Conservation (phyloP, 306 rosid species). For the Cyamopsis tetragonoloba region DNA sequence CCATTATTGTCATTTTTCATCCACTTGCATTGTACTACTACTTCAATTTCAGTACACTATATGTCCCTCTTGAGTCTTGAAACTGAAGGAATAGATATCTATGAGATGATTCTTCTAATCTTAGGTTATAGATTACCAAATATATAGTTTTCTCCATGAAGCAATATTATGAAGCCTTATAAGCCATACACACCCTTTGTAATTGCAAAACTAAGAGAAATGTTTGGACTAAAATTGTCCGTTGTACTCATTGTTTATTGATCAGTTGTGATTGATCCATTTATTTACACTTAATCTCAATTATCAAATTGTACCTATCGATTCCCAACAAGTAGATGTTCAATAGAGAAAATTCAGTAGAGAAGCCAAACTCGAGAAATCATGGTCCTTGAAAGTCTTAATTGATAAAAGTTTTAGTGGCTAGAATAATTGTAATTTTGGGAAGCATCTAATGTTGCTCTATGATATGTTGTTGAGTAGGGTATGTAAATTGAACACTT, state of each 20-base stretch:
- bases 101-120: neutral
- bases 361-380: too few species aligned
- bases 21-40: slow-evolving; percentile 33
- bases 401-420: slow-evolving; percentile 21
- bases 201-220: neutral
- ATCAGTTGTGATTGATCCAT: too few species aligned
- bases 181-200: neutral
- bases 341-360: too few species aligned
- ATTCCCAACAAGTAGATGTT: too few species aligned
- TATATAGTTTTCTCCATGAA: slow-evolving; percentile 14
- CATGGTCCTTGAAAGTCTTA: neutral
- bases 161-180: neutral
- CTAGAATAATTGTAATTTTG: slow-evolving; percentile 24
- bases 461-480: slow-evolving; percentile 1
- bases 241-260: too few species aligned
- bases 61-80: neutral
- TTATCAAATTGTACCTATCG: too few species aligned
- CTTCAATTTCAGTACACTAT: slow-evolving; percentile 3
- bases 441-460: slow-evolving; percentile 18
- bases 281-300: too few species aligned
- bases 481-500: slow-evolving; percentile 26
- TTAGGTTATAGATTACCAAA: neutral
- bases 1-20: slow-evolving; percentile 20
- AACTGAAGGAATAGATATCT: neutral
- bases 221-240: too few species aligned